Evolutionary conservation across 805 yeast species (phyloP), one percentile per base, ranked within the genome.

Genomic region (Lachancea sp.): DNA sequence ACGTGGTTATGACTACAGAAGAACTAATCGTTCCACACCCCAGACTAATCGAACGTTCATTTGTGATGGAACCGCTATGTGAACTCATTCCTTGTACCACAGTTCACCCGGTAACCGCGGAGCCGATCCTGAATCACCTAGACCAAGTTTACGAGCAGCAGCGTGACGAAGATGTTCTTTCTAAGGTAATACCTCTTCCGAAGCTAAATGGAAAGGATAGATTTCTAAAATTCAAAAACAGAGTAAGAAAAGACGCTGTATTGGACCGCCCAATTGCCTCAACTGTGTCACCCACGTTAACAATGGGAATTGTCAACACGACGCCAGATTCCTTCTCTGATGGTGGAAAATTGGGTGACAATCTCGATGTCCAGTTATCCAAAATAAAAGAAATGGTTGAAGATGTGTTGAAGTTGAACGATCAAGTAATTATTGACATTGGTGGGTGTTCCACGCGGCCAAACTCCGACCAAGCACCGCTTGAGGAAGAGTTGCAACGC

Each of bases 361-460:
- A 69, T 26, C 31, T 72, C 0, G 72, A 66, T 0, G 63, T 65
- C 10, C 71, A 80, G 1, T 58, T 82, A 22, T 57, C 54, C 0
- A 66, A 68, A 19, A 84, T 82, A 0, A 59, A 65, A 34, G 51
- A 63, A 32, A 73, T 85, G 72, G 72, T 78, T 5, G 55, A 61
- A 0, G 67, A 73, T 18, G 89, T 87, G 1, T 86, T 89, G n/a
- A 70, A 72, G 22, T 38, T 59, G 15, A 55, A 51, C 36, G 56
- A 58, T 3, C 38, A 30, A 15, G 41, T 65, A 10, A 85, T 93
- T 26, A 71, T 93, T 32, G 99, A 93, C 62, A 74, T 93, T 44
- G 99, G 99, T 8, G 99, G 99, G 1, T 86, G 88, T 46, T 87
- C 96, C 1, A 93, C 99, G 0, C 74, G 95, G 41, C 99, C 99